Base-by-base conservation (phyloP, 352 stramenopile species). In the Pythium guiyangense region DNA sequence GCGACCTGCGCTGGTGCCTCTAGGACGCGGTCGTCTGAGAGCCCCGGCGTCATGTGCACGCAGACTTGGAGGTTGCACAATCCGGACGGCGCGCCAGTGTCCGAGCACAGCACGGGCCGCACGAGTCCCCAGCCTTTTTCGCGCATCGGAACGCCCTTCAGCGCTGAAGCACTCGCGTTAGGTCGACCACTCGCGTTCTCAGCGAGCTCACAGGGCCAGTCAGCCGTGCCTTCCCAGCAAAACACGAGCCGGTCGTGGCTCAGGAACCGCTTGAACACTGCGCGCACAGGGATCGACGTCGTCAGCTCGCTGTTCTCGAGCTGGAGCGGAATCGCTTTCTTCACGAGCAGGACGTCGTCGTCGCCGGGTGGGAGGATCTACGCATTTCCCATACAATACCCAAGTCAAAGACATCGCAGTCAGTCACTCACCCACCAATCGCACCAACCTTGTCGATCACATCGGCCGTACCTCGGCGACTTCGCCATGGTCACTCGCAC, bases 61-160 rank as follows among this genome's bases (percentile, higher is more conserved):
- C 34, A 54, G 8, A 54, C 37, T n/a, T 60, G 54, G 14, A 60
- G 11, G 22, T 54, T 35, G 17, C 45, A 54, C 12, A 54, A 22
- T 4, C 39, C 26, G 2, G 52, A 37, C 4, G 18, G 18, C 1
- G 31, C 6, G 31, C 31, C 31, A n/a, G n/a, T 40, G 17, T 26
- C 4, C 34, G 17, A 17, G 11, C 40, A 26, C 1, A 40, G 51
- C 40, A 57, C 42, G 2, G 54, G 44, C 18, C 49, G 54, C 12
- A 60, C 46, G n/a, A 60, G 25, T 3, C 54, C 54, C 54, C 54
- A 60, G 22, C 54, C 54, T 18, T 48, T 56, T 31, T 62, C 56
- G 22, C 46, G 48, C 56, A 62, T 26, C 1, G 27, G n/a, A 3
- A 49, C 43, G 26, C 35, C 42, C 8, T 18, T 10, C 4, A 31